Evolutionary conservation across 2,329 filamentous ascomycete genomes (phyloP), one percentile per base, ranked within the genome.

Genomic region (Pyrenophora tritici-repentis): DNA sequence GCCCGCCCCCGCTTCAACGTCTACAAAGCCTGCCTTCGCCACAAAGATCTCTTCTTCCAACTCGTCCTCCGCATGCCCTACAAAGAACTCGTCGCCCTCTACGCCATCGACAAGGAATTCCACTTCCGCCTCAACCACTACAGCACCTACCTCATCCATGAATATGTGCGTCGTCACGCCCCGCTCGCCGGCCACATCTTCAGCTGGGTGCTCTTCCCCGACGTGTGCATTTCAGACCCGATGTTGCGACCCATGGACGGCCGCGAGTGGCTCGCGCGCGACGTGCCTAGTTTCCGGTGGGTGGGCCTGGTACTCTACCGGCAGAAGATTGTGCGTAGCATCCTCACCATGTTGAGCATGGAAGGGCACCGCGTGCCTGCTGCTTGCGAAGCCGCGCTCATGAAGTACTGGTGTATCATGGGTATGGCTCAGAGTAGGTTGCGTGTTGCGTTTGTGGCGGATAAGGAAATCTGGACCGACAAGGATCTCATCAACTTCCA

Each of bases 391-490:
- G 79, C 31, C 79, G 83, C 53, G 75, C 18, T 74, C 18, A 65
- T 65, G 62, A 88, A 89, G 65, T 76, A 90, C 14, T 94, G 90
- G 90, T 79, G 88, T 43, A 65, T 89, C 29, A 84, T 91, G 77
- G 88, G 91, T 63, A 75, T 86, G 3, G 75, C 82, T 0, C 84
- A 83, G 12, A 86, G 79, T 42, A 62, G 57, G 0, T 75, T 81
- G 12, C 83, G 90, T 1, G 71, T 79, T 5, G 75, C 75, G 1
- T 74, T 87, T 5, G 69, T 90, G 4, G 76, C 76, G 24, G 83
- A 83, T 67, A 44, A 46, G 8, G 58, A 63, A 0, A 76, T 86
- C 40, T 88, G 88, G 79, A 75, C 79, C 8, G 76, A 87, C 49
- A 53, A 68, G 3, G 84, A 90, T 63, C 70, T 94, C 8, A 82